Base-by-base conservation (phyloP, 495 filamentous ascomycete species). In the Cercophora newfieldiana region DNA sequence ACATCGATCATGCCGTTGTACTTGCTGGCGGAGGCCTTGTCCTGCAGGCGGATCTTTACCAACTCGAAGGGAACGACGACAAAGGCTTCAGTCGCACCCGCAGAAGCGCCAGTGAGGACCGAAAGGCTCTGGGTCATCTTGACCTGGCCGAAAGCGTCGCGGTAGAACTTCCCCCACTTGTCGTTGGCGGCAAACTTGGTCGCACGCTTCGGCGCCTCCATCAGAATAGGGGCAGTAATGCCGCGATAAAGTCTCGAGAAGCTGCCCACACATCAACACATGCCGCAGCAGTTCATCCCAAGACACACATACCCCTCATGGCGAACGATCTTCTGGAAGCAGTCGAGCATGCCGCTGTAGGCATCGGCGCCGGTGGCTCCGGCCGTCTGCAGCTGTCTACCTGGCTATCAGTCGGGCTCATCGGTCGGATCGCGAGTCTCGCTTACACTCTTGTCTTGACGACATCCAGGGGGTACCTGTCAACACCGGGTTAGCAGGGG, bases 171-270 rank as follows among this genome's bases (percentile, higher is more conserved):
- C 68, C 95, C 95, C 95, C 95, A 99, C 77, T 93, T 89, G 76
- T 99, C 96, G 79, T 99, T 99, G 75, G 95, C 96, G 58, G 95
- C 94, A 80, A 99, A 98, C 78, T 99, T 99, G 80, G 91, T 97
- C 8, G 95, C 95, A 76, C 95, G 89, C 87, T 99, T 99, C 63
- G 95, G 95, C 19, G 95, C 95, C 81, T 99, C 95, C 95, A 99
- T 98, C 68, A 97, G 81, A 69, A 99, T 98, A 22, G 95, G 95
- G 16, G 96, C 94, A 29, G 87, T 89, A 76, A 99, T 99, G 75
- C 95, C 95, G 72, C 95, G 91, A 82, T 99, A 99, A 21, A 99
- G 81, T 59, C 94, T 87, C 61, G 91, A 94, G 78, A 90, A 87
- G 29, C 93, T 96, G 64, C 57, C 49, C 55, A 53, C 33, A 54